phyloP scores from a whole-genome alignment of 805 yeast species.

The Zygotorulaspora florentina region DNA sequence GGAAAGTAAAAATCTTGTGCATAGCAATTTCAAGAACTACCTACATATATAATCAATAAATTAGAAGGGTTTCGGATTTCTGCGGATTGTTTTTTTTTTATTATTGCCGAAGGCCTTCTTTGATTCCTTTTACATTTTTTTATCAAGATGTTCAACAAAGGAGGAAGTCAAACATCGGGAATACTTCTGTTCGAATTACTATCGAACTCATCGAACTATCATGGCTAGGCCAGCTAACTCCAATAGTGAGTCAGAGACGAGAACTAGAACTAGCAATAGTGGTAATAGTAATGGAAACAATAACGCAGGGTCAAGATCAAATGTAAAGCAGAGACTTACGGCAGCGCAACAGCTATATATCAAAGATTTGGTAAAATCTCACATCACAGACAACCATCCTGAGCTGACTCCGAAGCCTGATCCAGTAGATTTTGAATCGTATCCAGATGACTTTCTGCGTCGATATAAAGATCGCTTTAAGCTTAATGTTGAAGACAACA shows the following conservation, averaged over 20 bases:
- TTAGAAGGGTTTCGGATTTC: background rate
- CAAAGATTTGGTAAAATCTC: constrained; percentile 60
- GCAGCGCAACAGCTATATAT: constrained; percentile 61
- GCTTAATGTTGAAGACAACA: constrained; percentile 54
- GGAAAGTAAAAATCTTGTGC: constrained; percentile 11
- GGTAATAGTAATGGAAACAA: constrained; percentile 16
- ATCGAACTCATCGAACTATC: background rate
- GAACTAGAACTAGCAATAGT: constrained; percentile 15
- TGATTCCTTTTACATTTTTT: no score
- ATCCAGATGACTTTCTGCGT: constrained; percentile 61
- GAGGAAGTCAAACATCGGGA: constrained; percentile 6
- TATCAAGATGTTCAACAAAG: background rate
- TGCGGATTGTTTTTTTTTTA: background rate
- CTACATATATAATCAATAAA: constrained; percentile 1
- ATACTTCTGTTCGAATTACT: background rate
- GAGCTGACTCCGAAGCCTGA: constrained; percentile 46
- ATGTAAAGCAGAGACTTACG: constrained; percentile 42
- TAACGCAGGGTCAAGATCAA: constrained; percentile 52
- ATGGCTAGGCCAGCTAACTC: constrained; percentile 27
- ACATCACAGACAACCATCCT: constrained; percentile 73
- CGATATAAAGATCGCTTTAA: constrained; percentile 61
- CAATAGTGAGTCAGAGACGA: constrained; percentile 32
- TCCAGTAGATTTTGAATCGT: constrained; percentile 65
- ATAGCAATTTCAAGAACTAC: constrained; percentile 18
- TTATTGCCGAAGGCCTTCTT: background rate